Conservation (phyloP, 306 rosid species). For the Medicago arabica region DNA sequence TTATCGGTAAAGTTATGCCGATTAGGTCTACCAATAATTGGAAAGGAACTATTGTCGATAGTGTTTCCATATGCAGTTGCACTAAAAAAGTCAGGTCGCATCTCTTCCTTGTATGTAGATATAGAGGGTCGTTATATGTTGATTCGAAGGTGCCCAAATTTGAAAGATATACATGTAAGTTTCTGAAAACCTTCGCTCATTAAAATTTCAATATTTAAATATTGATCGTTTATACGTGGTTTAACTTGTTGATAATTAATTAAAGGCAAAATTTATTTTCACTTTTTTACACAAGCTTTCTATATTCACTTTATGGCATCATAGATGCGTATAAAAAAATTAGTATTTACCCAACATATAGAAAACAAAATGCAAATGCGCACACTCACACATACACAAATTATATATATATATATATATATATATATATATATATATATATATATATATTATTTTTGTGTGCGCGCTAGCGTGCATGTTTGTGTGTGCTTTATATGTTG, state of each 20-base stretch:
- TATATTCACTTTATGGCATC: no score
- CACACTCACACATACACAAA: no score
- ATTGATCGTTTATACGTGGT: not conserved
- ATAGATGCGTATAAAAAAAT: no score
- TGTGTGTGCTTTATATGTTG: no score
- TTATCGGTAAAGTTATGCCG: conserved; percentile 68
- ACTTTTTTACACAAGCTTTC: no score
- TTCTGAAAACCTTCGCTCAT: conserved; percentile 33
- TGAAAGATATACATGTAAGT: conserved; percentile 83
- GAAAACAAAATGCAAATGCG: no score
- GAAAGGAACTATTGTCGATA: conserved; percentile 74
- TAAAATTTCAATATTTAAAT: conserved; percentile 5
- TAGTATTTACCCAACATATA: no score
- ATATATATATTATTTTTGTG: no score
- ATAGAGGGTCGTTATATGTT: conserved; percentile 85
- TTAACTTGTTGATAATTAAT: not conserved
- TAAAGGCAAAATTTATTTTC: no score
- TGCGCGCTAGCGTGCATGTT: no score
- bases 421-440: no score
- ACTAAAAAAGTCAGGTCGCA: conserved; percentile 83
- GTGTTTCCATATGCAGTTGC: conserved; percentile 57
- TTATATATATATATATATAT: no score
- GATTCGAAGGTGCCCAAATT: conserved; percentile 84
- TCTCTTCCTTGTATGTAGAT: conserved; percentile 72
- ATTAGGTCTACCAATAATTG: conserved; percentile 78